Conservation (phyloP, 1,139 yeast species). For the Candida sojae region DNA sequence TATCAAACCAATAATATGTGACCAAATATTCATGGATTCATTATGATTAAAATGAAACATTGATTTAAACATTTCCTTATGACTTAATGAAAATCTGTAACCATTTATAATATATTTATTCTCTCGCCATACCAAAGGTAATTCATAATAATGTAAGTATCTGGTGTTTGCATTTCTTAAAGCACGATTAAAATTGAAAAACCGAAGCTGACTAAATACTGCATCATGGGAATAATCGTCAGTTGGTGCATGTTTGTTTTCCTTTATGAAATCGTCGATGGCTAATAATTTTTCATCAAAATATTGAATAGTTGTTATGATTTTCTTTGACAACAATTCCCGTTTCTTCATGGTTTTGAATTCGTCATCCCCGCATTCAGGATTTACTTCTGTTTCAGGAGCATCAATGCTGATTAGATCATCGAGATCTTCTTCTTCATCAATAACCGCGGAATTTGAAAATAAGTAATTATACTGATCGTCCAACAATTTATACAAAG, state of each 20-base stretch:
- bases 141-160: conserved; percentile 77
- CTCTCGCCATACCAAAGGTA: conserved; percentile 93
- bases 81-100: conserved; percentile 77
- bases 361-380: conserved; percentile 11
- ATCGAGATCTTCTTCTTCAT: conserved; percentile 11
- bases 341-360: conserved; percentile 19
- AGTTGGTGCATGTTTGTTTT: conserved; percentile 32
- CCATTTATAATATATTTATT: conserved; percentile 84
- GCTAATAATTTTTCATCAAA: conserved; percentile 57
- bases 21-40: conserved; percentile 93
- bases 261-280: conserved; percentile 50
- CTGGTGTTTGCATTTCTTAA: conserved; percentile 52
- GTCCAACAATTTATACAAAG: conserved; percentile 51
- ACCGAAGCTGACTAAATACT: conserved; percentile 43
- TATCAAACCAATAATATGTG: conserved; percentile 74
- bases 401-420: conserved; percentile 54
- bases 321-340: conserved; percentile 42
- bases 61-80: conserved; percentile 57
- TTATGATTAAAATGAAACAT: conserved; percentile 68
- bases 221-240: conserved; percentile 29
- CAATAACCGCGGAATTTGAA: conserved; percentile 15
- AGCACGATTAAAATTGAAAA: conserved; percentile 64
- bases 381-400: conserved; percentile 22
- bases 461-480: conserved; percentile 55
- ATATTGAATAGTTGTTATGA: conserved; percentile 54